Base-by-base conservation (phyloP, 495 filamentous ascomycete genomes). In the Lasiosphaeria hispida region DNA sequence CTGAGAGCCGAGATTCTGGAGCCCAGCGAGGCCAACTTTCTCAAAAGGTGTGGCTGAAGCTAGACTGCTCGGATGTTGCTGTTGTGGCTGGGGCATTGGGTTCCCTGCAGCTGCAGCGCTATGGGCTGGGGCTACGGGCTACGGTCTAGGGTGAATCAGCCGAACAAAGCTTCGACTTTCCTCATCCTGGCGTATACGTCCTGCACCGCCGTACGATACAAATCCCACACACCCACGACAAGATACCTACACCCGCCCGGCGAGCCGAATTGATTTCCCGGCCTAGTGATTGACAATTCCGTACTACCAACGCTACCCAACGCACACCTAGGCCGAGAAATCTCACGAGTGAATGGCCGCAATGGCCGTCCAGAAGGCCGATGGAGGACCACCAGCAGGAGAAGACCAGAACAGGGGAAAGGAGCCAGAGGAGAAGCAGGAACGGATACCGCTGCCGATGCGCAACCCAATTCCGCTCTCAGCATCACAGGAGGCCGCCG, bases 391-490 rank as follows among this genome's bases (percentile, higher is more conserved):
- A 7, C 13, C 43, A 11, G 18, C 10, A 7, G 9, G 0, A 18
- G 4, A 45, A 6, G 7, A 9, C n/a, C 43, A 13, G 17, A 11
- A 45, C n/a, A 19, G 43, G 40, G 40, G 13, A 15, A 42, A 14
- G 10, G 4, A 44, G 1, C 43, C 48, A 33, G 13, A 18, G 9
- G 14, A 19, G 49, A 15, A 19, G 13, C 18, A 41, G 15, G 6
- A 15, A 19, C 30, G 15, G 2, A 30, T 30, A 30, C 23, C 53
- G 3, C 10, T 86, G 67, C 80, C 83, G 4, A 83, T 85, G 0
- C 83, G 84, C 62, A 96, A 95, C 69, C 94, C 94, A 2, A 76
- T 96, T 45, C 94, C 95, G n/a, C 83, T 98, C 48, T 96, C 92
- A 45, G 86, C 95, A 5, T 78, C 87, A 8, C 94, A 98, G 70